Evolutionary conservation across 2,329 filamentous ascomycete species (phyloP), one percentile per base, ranked within the genome.

Genomic region (Aspergillus clavatus): DNA sequence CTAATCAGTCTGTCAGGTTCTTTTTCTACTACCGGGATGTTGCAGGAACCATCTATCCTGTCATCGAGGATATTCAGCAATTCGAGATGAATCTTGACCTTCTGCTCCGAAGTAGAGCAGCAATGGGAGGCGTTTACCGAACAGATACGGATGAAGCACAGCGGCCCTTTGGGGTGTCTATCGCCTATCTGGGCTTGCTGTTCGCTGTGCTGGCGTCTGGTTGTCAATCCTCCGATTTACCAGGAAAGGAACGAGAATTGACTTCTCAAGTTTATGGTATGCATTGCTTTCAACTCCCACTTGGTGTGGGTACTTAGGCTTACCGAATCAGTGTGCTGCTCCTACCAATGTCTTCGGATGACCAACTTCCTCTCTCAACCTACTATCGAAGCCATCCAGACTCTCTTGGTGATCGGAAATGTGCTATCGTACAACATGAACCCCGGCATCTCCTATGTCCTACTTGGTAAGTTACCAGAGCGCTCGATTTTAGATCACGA

Each of bases 401-500:
- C 79, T 0, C 69, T 83, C 18, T 63, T 83, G 3, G 77, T 83
- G 10, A 79, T 83, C 23, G 78, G 79, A 39, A 82, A 82, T 54
- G 80, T 80, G 19, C 69, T 81, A 23, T 79, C 78, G 1, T 80
- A 81, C 57, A 81, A 80, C 51, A 81, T 81, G 78, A 83, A 83
- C 47, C 80, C 80, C 7, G 80, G 80, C 2, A 80, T 81, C 14
- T 78, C 80, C 4, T 83, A 82, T 70, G 78, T 80, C 21, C 60
- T 83, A 11, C 75, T 80, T 37, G 77, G 71, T 65, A 57, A 35
- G 58, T 44, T 6, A 18, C 4, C 3, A 16, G 12, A 16, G 7
- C 14, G 37, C 44, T 21, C 12, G 3, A 23, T n/a, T 24, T 35
- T 33, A 26, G 21, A 10, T 18, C 12, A 23, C 19, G 24, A 7